A percentile compares a stretch with the other conserved stretches of the same genome.
Conservation (phyloP, 2,329 filamentous ascomycete genomes). For the Colletotrichum lini region DNA sequence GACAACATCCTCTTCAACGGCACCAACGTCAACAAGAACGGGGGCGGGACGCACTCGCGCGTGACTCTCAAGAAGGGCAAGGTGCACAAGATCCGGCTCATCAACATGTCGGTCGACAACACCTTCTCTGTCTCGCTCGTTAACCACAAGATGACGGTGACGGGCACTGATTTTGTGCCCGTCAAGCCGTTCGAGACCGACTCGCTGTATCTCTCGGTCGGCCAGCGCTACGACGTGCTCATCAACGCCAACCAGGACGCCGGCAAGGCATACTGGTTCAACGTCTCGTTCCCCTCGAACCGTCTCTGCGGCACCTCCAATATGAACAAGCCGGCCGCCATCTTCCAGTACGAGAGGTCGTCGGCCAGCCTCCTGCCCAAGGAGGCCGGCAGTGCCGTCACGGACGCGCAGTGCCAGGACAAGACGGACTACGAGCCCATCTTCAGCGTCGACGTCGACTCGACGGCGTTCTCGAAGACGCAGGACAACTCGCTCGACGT, state of each 20-base stretch:
- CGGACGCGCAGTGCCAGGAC: slow-evolving; percentile 46
- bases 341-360: slow-evolving; percentile 56
- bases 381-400: slow-evolving; percentile 46
- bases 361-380: slow-evolving; percentile 48
- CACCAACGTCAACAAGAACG: slow-evolving; percentile 51
- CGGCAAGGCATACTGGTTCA: slow-evolving; percentile 51
- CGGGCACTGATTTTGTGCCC: slow-evolving; percentile 76
- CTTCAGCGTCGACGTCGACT: slow-evolving; percentile 46
- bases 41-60: slow-evolving; percentile 54
- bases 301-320: slow-evolving; percentile 52
- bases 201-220: slow-evolving; percentile 73
- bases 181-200: slow-evolving; percentile 74
- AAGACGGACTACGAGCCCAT: slow-evolving; percentile 47
- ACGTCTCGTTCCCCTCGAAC: slow-evolving; percentile 51
- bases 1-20: slow-evolving; percentile 62
- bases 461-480: slow-evolving; percentile 47
- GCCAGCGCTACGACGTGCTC: slow-evolving; percentile 61
- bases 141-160: slow-evolving; percentile 74
- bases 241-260: slow-evolving; percentile 53
- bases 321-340: slow-evolving; percentile 53
- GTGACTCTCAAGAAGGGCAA: slow-evolving; percentile 67
- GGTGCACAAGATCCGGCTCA: slow-evolving; percentile 70
- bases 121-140: slow-evolving; percentile 70
- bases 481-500: slow-evolving; percentile 46
- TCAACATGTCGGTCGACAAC: slow-evolving; percentile 69